Conservation (phyloP, 352 stramenopile species). For the Pythium biforme region DNA sequence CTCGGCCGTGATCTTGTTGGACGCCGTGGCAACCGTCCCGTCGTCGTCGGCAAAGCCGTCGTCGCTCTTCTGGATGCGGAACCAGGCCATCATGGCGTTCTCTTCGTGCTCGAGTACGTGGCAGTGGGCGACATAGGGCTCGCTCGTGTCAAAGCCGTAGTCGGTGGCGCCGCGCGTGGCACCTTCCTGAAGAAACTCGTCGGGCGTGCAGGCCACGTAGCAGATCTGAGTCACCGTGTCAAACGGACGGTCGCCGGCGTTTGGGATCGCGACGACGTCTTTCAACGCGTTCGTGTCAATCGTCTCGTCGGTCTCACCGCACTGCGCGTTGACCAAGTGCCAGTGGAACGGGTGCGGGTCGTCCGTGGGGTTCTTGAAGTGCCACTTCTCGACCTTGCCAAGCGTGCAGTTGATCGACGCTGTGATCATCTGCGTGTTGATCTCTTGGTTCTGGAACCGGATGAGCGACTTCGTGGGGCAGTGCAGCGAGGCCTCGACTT, state of each 20-base stretch:
- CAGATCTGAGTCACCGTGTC: slow-evolving; percentile 61
- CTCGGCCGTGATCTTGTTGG: slow-evolving; percentile 40
- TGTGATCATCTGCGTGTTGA: slow-evolving; percentile 54
- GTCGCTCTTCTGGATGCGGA: neutral
- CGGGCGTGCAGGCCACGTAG: slow-evolving; percentile 71
- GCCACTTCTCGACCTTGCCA: slow-evolving; percentile 75
- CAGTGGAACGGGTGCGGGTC: slow-evolving; percentile 78
- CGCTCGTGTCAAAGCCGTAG: slow-evolving; percentile 68
- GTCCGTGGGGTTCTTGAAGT: slow-evolving; percentile 78
- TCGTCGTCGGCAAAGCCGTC: neutral
- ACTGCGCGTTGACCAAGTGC: slow-evolving; percentile 76
- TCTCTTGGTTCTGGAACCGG: slow-evolving; percentile 44
- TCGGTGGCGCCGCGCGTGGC: slow-evolving; percentile 45
- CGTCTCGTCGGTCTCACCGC: slow-evolving; percentile 56
- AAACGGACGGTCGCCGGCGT: slow-evolving; percentile 37
- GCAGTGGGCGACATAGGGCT: slow-evolving; percentile 76
- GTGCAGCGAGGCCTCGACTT: slow-evolving; percentile 44
- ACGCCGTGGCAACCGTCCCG: slow-evolving; percentile 36
- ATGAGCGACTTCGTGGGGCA: slow-evolving; percentile 52
- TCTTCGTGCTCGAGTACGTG: slow-evolving; percentile 81
- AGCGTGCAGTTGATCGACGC: slow-evolving; percentile 56
- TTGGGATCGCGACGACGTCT: slow-evolving; percentile 76
- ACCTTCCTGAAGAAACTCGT: slow-evolving; percentile 62
- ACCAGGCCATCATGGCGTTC: slow-evolving; percentile 62
- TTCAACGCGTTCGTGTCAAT: slow-evolving; percentile 68